A percentile compares a stretch with the other conserved stretches of the same genome.
Evolutionary conservation across 2,329 filamentous ascomycete species (phyloP).

Genomic region (Neoscytalidium dimidiatum): DNA sequence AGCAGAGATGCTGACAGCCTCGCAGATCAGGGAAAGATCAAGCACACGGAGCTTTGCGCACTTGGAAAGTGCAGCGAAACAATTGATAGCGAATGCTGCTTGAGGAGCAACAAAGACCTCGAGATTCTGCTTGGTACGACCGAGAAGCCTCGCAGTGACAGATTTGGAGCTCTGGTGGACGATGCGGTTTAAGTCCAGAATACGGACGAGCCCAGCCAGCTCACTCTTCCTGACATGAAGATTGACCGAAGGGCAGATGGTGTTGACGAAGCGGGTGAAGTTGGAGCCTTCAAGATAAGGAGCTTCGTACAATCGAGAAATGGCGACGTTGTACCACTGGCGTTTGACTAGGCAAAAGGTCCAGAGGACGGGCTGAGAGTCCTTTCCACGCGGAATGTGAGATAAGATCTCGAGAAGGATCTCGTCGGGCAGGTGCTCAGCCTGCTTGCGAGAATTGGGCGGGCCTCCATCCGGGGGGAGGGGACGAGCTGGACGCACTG

Average conservation of each 20-base stretch:
- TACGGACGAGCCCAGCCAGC: constrained; percentile 52
- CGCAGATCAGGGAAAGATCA: constrained; percentile 56
- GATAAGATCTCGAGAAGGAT: constrained; percentile 54
- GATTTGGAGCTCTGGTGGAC: constrained; percentile 62
- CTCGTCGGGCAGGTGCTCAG: constrained; percentile 55
- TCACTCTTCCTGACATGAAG: constrained; percentile 51
- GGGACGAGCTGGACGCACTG: not conserved
- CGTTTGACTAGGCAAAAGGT: constrained; percentile 51
- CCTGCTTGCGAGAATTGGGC: not conserved
- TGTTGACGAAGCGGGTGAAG: constrained; percentile 56
- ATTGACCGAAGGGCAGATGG: constrained; percentile 56
- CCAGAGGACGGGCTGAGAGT: constrained; percentile 50
- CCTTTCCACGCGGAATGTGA: constrained; percentile 39
- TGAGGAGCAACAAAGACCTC: constrained; percentile 60
- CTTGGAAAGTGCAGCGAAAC: constrained; percentile 59
- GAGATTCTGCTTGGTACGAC: constrained; percentile 54
- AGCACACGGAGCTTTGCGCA: constrained; percentile 52
- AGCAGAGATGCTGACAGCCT: constrained; percentile 50
- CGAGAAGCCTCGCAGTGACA: constrained; percentile 58
- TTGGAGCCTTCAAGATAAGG: constrained; percentile 55
- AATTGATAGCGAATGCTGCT: constrained; percentile 59
- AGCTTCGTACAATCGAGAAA: constrained; percentile 53
- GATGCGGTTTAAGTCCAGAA: constrained; percentile 55
- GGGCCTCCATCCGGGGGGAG: not conserved
- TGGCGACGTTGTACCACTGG: constrained; percentile 59